These are phyloP conservation scores for Penicillium taxi DNA, from an alignment of 495 filamentous ascomycete genomes.

Conservation along the genomic window DNA sequence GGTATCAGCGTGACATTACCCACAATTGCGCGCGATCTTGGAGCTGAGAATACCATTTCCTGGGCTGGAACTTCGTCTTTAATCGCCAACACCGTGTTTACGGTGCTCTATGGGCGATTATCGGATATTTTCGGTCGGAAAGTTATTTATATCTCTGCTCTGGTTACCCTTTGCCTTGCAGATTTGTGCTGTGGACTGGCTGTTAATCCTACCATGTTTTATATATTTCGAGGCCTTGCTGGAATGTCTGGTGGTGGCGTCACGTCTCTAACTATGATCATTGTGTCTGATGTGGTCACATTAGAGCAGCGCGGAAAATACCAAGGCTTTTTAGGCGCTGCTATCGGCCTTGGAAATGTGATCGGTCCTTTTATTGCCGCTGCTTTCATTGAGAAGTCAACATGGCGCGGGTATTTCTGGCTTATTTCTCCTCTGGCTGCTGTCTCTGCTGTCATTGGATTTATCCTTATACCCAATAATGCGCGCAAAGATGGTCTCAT, in stretches of 20 bases:
- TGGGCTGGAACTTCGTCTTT: conserved; percentile 75
- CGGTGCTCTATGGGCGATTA: conserved; percentile 51
- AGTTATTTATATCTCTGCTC: conserved; percentile 39
- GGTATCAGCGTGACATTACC: conserved; percentile 53
- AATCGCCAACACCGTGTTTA: conserved; percentile 65
- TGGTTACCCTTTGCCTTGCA: conserved; percentile 43
- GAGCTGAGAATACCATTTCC: conserved; percentile 52
- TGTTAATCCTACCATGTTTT: conserved; percentile 43
- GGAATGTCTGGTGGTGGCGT: conserved; percentile 49
- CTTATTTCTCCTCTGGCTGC: conserved; percentile 35
- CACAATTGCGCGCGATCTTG: conserved; percentile 50
- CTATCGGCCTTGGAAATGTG: conserved; percentile 37
- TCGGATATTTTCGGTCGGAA: conserved; percentile 54
- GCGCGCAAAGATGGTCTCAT: conserved; percentile 26
- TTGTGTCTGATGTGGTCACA: conserved; percentile 43
- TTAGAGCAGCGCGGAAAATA: conserved; percentile 41
- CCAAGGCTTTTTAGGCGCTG: conserved; percentile 37
- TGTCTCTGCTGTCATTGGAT: conserved; percentile 31
- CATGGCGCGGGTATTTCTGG: conserved; percentile 46
- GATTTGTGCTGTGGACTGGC: conserved; percentile 48
- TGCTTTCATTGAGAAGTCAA: conserved; percentile 36
- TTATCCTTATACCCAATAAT: conserved; percentile 38
- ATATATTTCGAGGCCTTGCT: conserved; percentile 47
- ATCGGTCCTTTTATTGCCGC: conserved; percentile 40
- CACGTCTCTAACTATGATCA: conserved; percentile 44